phyloP scores from a whole-genome alignment of 2,329 filamentous ascomycete genomes.

The Chalaropsis thielavioides region DNA sequence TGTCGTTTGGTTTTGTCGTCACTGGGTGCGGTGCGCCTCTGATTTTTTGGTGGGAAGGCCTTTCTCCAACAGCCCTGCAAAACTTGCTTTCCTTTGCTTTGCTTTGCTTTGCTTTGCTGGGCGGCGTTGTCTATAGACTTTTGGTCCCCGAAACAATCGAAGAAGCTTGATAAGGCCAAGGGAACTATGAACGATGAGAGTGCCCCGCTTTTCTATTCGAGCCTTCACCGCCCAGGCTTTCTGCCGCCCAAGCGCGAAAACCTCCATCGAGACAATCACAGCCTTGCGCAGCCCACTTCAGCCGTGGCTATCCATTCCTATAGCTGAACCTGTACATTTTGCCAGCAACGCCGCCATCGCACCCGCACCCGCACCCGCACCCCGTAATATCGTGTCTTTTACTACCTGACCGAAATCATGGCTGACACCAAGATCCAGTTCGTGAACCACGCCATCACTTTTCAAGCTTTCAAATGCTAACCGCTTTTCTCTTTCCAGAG shows the following conservation, averaged over 20 bases:
- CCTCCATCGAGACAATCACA: constrained; percentile 15
- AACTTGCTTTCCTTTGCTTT: constrained; percentile 6
- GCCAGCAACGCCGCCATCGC: neutral
- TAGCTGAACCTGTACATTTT: neutral
- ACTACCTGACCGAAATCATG: constrained; percentile 30
- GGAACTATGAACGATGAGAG: too few relatives aligned
- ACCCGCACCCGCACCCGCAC: neutral
- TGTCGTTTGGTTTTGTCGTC: neutral
- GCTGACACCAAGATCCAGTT: constrained; percentile 61
- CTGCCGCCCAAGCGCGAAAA: constrained; percentile 12
- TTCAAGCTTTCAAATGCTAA: neutral
- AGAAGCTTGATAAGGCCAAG: too few relatives aligned
- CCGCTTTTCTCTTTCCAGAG: constrained; percentile 37
- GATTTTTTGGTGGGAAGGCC: neutral
- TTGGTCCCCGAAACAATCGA: neutral
- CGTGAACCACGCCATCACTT: constrained; percentile 2
- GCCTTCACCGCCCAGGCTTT: constrained; percentile 15
- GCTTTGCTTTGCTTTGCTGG: neutral
- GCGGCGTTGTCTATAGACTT: neutral
- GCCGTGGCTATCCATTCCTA: neutral
- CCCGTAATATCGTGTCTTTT: constrained; percentile 10
- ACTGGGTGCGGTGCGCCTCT: neutral
- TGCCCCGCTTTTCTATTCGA: neutral
- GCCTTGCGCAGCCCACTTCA: constrained; percentile 16
- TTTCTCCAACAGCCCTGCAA: constrained; percentile 5